These are phyloP conservation scores for Aspergillus conjunctus DNA, from an alignment of 495 filamentous ascomycete species.

Conservation along the genomic window DNA sequence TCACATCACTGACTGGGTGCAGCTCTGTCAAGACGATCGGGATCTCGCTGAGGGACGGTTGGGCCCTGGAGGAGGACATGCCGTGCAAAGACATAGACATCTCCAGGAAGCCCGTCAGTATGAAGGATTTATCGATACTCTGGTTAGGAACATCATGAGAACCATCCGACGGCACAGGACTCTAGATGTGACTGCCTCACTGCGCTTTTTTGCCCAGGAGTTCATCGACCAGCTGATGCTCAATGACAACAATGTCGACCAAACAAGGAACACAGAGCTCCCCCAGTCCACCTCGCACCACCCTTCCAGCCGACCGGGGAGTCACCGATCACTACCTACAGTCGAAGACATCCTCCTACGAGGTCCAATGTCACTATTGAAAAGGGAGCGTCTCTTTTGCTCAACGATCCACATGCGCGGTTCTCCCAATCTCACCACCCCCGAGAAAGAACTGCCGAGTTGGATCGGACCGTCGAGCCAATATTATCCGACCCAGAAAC, in stretches of 20 bases:
- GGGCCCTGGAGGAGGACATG: too few species aligned
- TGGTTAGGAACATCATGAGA: constrained; percentile 9
- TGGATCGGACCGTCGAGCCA: not conserved
- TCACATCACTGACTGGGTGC: not conserved
- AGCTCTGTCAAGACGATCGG: not conserved
- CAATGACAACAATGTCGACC: not conserved
- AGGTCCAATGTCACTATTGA: constrained; percentile 17
- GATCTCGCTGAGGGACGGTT: too few species aligned
- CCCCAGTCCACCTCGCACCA: too few species aligned
- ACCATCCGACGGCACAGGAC: constrained; percentile 15
- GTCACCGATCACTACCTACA: not conserved
- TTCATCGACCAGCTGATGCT: constrained; percentile 8
- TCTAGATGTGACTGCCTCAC: constrained; percentile 12
- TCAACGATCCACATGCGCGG: not conserved
- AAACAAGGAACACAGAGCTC: not conserved
- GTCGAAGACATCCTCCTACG: constrained; percentile 19
- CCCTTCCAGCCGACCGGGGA: not conserved
- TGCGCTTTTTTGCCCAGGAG: constrained; percentile 22
- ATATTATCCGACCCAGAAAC: not conserved
- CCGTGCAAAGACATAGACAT: not conserved
- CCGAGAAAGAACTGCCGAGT: not conserved
- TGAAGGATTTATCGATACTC: constrained; percentile 21
- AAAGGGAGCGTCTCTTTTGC: constrained; percentile 12
- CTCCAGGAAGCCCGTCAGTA: constrained; percentile 2
- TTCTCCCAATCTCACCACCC: not conserved